These are phyloP conservation scores for Ascochyta rabiei DNA, from an alignment of 2,329 filamentous ascomycete genomes.

Conservation along the genomic window DNA sequence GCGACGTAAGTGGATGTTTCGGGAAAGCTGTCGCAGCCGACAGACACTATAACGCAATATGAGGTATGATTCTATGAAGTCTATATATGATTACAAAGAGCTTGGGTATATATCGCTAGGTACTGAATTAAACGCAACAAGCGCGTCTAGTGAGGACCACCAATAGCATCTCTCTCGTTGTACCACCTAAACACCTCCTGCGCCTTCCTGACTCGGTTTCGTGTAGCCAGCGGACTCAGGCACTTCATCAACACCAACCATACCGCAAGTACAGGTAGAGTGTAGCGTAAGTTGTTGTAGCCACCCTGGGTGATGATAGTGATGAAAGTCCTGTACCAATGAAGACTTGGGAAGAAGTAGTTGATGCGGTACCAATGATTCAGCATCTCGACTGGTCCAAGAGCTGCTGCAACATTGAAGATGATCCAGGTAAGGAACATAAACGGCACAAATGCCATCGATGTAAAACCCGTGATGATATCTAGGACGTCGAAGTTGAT, in stretches of 20 bases:
- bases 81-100: no score
- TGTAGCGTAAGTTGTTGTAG: slow-evolving; percentile 14
- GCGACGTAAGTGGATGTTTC: no score
- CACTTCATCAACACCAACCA: slow-evolving; percentile 16
- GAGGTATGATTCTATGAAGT: no score
- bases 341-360: slow-evolving; percentile 16
- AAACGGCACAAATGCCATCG: slow-evolving; percentile 13
- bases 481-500: slow-evolving; percentile 19
- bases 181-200: slow-evolving; percentile 14
- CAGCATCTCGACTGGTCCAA: slow-evolving; percentile 4
- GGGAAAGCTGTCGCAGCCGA: no score
- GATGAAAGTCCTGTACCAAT: slow-evolving; percentile 18
- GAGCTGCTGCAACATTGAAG: slow-evolving; percentile 11
- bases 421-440: slow-evolving; percentile 11
- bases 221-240: slow-evolving; percentile 18
- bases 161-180: slow-evolving; percentile 17
- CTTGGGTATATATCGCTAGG: background rate
- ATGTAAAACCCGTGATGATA: slow-evolving; percentile 10
- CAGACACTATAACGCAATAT: no score
- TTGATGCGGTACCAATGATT: slow-evolving; percentile 11
- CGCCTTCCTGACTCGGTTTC: slow-evolving; percentile 15
- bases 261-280: slow-evolving; percentile 10
- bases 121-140: background rate
- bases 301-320: slow-evolving; percentile 15
- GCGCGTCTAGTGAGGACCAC: slow-evolving; percentile 13